Conservation (phyloP, 2,329 filamentous ascomycete genomes). For the Venturia carpophila region DNA sequence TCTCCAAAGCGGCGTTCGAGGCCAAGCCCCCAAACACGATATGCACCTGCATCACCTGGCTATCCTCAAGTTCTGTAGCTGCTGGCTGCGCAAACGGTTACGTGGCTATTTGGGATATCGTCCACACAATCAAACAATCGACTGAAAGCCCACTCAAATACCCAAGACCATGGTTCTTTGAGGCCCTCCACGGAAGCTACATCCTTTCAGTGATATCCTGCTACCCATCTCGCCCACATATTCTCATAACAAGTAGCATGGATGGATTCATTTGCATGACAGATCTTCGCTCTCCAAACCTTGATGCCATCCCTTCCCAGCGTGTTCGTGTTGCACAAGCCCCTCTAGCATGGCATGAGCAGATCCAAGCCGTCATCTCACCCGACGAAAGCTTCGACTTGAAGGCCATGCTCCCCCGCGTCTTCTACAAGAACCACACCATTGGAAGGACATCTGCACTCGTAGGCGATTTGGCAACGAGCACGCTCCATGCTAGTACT, state of each 20-base stretch:
- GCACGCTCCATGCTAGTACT: conserved; percentile 47
- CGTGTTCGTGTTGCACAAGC: conserved; percentile 44
- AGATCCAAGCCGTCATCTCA: conserved; percentile 45
- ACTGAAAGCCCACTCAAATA: conserved; percentile 18
- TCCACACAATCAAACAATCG: conserved; percentile 32
- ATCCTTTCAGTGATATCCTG: conserved; percentile 41
- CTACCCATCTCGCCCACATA: conserved; percentile 47
- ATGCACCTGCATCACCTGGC: conserved; percentile 50
- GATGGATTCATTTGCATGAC: conserved; percentile 49
- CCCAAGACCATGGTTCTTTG: conserved; percentile 37
- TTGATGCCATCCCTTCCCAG: conserved; percentile 38
- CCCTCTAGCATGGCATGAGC: conserved; percentile 48
- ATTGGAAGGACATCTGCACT: conserved; percentile 32
- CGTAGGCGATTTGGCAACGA: conserved; percentile 39
- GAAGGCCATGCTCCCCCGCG: conserved; percentile 42
- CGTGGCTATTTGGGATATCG: conserved; percentile 47
- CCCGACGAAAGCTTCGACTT: conserved; percentile 48
- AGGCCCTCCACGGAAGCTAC: conserved; percentile 39
- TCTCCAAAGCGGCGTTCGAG: conserved; percentile 43
- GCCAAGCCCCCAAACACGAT: conserved; percentile 44
- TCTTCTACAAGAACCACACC: conserved; percentile 43
- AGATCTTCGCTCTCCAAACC: conserved; percentile 42
- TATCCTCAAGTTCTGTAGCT: conserved; percentile 47
- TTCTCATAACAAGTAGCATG: conserved; percentile 46
- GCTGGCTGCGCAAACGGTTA: conserved; percentile 50